These are phyloP conservation scores for Fusarium robinianum DNA, from an alignment of 2,329 filamentous ascomycete genomes.

Conservation along the genomic window DNA sequence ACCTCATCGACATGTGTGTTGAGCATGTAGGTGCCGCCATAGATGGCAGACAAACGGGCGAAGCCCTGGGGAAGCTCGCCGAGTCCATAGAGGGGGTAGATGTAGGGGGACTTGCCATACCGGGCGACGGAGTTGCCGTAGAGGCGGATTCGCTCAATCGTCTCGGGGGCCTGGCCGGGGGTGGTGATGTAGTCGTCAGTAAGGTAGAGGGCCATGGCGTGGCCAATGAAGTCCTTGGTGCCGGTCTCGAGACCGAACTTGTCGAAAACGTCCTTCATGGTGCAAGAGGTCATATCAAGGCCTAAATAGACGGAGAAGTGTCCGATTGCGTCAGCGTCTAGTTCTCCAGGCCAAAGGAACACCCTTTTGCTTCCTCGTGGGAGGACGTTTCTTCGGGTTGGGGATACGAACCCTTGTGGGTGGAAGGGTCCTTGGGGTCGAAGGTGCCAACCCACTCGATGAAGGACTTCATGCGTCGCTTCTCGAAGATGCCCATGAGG, in stretches of 20 bases:
- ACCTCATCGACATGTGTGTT: slow-evolving; percentile 94
- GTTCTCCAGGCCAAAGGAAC: not conserved
- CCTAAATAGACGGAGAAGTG: slow-evolving; percentile 55
- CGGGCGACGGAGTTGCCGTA: slow-evolving; percentile 98
- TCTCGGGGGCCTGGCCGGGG: slow-evolving; percentile 76
- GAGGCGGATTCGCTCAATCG: slow-evolving; percentile 88
- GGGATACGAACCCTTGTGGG: slow-evolving; percentile 77
- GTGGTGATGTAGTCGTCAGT: slow-evolving; percentile 84
- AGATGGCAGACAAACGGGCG: slow-evolving; percentile 95
- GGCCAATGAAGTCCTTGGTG: slow-evolving; percentile 95
- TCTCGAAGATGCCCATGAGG: slow-evolving; percentile 97
- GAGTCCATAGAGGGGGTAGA: slow-evolving; percentile 97
- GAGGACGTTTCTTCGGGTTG: not conserved
- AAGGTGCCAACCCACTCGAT: slow-evolving; percentile 93
- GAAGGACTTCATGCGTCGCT: slow-evolving; percentile 95
- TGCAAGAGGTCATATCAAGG: slow-evolving; percentile 75
- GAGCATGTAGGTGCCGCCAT: slow-evolving; percentile 99
- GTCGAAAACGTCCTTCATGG: slow-evolving; percentile 99
- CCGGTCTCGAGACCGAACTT: slow-evolving; percentile 90
- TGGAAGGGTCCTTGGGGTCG: slow-evolving; percentile 77
- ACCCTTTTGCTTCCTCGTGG: not conserved
- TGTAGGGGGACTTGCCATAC: slow-evolving; percentile 98
- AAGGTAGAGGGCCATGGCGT: slow-evolving; percentile 96
- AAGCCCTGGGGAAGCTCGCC: slow-evolving; percentile 98
- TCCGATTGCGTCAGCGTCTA: slow-evolving; percentile 24